A percentile compares a stretch with the other conserved stretches of the same genome.
These are phyloP conservation scores for Perilla frutescens DNA, from an alignment of 257 asterid genomes.

Conservation along the genomic window DNA sequence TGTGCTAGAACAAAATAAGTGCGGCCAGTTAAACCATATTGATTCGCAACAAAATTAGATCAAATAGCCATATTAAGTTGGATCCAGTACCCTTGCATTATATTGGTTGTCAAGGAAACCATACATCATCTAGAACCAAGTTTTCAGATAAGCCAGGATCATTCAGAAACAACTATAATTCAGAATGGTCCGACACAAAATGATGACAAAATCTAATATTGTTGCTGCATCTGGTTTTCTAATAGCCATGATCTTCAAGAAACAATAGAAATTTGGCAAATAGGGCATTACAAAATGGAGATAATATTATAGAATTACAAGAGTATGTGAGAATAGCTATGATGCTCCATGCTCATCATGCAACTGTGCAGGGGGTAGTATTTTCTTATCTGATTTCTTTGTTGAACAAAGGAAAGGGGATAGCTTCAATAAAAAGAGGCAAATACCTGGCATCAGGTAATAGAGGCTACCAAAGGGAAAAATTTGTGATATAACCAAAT, in stretches of 20 bases:
- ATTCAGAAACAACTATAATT: not conserved
- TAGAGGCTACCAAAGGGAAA: not conserved
- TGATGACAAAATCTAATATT: not conserved
- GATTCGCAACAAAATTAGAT: slow-evolving; percentile 8
- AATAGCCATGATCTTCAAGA: not conserved
- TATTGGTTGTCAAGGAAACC: not conserved
- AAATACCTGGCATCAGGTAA: not conserved
- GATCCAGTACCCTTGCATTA: not conserved
- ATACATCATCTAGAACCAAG: slow-evolving; percentile 4
- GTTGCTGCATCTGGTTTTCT: not conserved
- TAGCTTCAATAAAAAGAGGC: not conserved
- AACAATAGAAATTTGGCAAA: not conserved
- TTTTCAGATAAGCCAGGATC: not conserved
- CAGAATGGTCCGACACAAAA: not conserved
- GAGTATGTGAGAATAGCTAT: not conserved
- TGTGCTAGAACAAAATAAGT: slow-evolving; percentile 20
- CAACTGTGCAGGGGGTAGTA: not conserved
- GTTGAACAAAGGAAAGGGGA: too few relatives aligned
- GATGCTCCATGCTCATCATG: not conserved
- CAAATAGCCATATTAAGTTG: slow-evolving; percentile 15
- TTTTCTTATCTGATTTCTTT: too few relatives aligned
- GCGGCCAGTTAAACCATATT: slow-evolving; percentile 11
- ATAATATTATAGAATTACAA: not conserved
- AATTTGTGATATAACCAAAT: not conserved
- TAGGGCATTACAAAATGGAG: not conserved